These are phyloP conservation scores for Fusarium torreyae DNA, from an alignment of 2,329 filamentous ascomycete species.

Conservation along the genomic window DNA sequence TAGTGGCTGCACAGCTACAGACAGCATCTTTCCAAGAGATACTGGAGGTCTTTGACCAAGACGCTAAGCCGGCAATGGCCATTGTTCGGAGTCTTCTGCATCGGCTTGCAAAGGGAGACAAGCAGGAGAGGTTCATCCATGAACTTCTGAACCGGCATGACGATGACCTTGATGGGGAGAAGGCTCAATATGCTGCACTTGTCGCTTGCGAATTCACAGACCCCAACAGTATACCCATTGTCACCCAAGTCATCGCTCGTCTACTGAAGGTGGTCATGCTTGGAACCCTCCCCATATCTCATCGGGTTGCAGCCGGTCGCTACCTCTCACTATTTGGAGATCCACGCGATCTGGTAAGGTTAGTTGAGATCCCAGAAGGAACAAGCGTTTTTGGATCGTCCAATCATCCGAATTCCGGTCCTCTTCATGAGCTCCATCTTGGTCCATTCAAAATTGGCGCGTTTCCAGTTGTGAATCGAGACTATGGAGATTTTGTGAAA, in stretches of 20 bases:
- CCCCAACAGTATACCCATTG: background rate
- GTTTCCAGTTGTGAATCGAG: background rate
- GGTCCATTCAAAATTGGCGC: background rate
- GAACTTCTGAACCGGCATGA: background rate
- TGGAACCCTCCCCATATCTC: background rate
- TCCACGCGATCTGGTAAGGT: fast-evolving
- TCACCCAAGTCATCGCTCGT: background rate
- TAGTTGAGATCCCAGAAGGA: background rate
- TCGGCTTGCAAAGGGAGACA: background rate
- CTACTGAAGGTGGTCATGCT: background rate
- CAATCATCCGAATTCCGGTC: background rate
- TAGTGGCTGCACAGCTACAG: background rate
- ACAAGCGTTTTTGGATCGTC: background rate
- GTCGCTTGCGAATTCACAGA: background rate
- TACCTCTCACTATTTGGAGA: background rate
- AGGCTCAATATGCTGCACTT: background rate
- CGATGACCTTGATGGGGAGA: background rate
- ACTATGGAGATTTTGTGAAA: background rate
- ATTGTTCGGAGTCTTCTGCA: background rate
- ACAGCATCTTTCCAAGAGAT: background rate
- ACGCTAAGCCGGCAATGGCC: background rate
- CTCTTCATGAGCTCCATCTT: background rate
- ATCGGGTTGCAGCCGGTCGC: background rate
- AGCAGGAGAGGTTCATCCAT: background rate
- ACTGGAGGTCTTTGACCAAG: background rate